Conservation (phyloP, 2,329 filamentous ascomycete species). For the Phaeosphaeria sp. region DNA sequence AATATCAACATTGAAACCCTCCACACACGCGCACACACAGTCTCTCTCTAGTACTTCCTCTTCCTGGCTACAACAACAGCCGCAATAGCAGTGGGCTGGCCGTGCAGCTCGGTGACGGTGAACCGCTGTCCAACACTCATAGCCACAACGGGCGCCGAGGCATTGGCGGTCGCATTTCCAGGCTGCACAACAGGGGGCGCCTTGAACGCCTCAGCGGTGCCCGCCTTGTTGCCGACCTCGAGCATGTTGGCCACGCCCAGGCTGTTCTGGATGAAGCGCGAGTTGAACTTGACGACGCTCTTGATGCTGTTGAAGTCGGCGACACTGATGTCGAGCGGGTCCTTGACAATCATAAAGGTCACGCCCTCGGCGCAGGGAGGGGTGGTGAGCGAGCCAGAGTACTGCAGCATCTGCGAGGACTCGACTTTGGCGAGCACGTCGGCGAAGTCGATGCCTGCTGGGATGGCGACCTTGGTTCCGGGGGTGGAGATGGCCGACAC, state of each 20-base stretch:
- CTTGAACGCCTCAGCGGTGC: slow-evolving; percentile 8
- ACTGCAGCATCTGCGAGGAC: slow-evolving; percentile 55
- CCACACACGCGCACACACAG: neutral
- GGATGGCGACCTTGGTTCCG: slow-evolving; percentile 46
- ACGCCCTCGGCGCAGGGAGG: slow-evolving; percentile 67
- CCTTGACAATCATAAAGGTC: slow-evolving; percentile 59
- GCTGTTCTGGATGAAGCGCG: slow-evolving; percentile 60
- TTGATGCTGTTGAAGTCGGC: slow-evolving; percentile 60
- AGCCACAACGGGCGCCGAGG: neutral
- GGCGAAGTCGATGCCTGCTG: slow-evolving; percentile 52
- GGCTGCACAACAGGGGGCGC: neutral
- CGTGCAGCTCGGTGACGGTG: slow-evolving; percentile 20
- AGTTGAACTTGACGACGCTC: slow-evolving; percentile 61
- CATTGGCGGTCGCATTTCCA: neutral
- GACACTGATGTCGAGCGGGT: slow-evolving; percentile 57
- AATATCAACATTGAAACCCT: neutral
- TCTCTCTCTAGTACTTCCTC: slow-evolving; percentile 4
- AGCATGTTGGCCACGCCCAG: slow-evolving; percentile 56
- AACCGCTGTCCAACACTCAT: slow-evolving; percentile 18
- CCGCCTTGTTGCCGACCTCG: slow-evolving; percentile 14
- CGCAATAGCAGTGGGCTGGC: slow-evolving; percentile 5
- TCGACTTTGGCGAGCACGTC: slow-evolving; percentile 48
- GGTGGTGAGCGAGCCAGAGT: slow-evolving; percentile 67
- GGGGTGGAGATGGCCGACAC: slow-evolving; percentile 49
- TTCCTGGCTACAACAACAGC: slow-evolving; percentile 5